Conservation (phyloP, 306 rosid species). For the Prunus salicina region DNA sequence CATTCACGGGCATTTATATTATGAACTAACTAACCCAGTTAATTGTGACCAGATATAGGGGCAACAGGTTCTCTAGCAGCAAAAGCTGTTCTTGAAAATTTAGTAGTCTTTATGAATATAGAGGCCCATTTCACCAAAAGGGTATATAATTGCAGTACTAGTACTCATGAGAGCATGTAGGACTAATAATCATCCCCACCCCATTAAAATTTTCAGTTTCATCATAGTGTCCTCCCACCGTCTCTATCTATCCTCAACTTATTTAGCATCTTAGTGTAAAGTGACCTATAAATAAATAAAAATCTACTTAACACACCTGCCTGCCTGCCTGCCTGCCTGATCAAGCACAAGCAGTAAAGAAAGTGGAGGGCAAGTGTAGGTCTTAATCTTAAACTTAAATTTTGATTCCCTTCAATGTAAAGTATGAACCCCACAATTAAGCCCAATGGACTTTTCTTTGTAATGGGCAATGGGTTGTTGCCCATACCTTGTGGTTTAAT, state of each 20-base stretch:
- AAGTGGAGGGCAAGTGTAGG: not conserved
- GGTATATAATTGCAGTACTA: slow-evolving; percentile 2
- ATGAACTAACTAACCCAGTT: not conserved
- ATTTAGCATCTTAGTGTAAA: not conserved
- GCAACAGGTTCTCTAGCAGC: not conserved
- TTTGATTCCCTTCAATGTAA: not conserved
- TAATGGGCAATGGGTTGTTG: too few species aligned
- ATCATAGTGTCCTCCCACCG: not conserved
- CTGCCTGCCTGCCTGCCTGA: not conserved
- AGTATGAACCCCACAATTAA: not conserved
- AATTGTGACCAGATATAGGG: not conserved
- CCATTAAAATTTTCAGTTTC: not conserved
- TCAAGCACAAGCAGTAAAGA: not conserved
- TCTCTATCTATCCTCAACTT: not conserved
- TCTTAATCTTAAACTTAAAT: not conserved
- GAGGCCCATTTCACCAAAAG: not conserved
- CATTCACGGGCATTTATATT: slow-evolving; percentile 6
- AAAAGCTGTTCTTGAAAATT: not conserved
- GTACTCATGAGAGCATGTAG: not conserved
- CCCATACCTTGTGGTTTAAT: too few species aligned
- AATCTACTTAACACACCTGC: not conserved
- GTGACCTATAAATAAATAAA: not conserved
- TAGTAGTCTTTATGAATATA: not conserved
- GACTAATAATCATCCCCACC: slow-evolving; percentile 19
- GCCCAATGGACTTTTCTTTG: too few species aligned